Evolutionary conservation across 2,329 filamentous ascomycete species (phyloP).

Genomic region (Mycosphaerella arachidis): DNA sequence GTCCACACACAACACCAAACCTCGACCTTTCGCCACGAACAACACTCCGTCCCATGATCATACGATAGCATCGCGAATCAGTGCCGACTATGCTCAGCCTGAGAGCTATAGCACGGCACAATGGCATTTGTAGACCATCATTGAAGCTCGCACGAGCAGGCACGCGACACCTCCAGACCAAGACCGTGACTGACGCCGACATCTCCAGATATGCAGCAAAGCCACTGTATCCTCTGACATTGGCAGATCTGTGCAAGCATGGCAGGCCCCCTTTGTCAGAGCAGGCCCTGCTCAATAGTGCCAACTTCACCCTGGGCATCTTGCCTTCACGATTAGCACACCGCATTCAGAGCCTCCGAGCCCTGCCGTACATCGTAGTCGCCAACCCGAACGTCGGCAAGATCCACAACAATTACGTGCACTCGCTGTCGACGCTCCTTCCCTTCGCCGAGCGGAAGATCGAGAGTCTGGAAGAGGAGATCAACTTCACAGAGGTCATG

Average conservation of each 20-base stretch:
- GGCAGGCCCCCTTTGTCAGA: slow-evolving; percentile 81
- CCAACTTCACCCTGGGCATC: slow-evolving; percentile 91
- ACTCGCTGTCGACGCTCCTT: slow-evolving; percentile 83
- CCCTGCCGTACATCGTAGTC: slow-evolving; percentile 94
- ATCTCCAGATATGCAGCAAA: slow-evolving; percentile 73
- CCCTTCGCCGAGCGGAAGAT: slow-evolving; percentile 74
- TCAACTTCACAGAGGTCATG: slow-evolving; percentile 85
- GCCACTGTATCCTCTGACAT: slow-evolving; percentile 73
- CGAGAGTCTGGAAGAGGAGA: slow-evolving; percentile 76
- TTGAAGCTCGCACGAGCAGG: not conserved
- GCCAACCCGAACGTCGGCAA: slow-evolving; percentile 92
- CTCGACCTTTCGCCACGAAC: not conserved
- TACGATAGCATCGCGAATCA: slow-evolving; percentile 7
- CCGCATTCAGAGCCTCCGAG: slow-evolving; percentile 86
- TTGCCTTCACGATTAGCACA: slow-evolving; percentile 89
- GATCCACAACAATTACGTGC: slow-evolving; percentile 95
- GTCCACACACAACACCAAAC: not conserved
- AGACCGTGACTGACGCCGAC: slow-evolving; percentile 61
- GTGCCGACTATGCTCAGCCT: slow-evolving; percentile 27
- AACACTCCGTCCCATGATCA: slow-evolving; percentile 7
- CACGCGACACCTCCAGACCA: slow-evolving; percentile 35
- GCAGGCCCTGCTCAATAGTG: slow-evolving; percentile 76
- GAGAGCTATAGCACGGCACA: slow-evolving; percentile 25
- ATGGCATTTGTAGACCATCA: slow-evolving; percentile 8
- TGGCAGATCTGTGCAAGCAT: slow-evolving; percentile 84